Evolutionary conservation across 1,284 basidiomycete species (phyloP).

Genomic region (Coriolopsis trogii): DNA sequence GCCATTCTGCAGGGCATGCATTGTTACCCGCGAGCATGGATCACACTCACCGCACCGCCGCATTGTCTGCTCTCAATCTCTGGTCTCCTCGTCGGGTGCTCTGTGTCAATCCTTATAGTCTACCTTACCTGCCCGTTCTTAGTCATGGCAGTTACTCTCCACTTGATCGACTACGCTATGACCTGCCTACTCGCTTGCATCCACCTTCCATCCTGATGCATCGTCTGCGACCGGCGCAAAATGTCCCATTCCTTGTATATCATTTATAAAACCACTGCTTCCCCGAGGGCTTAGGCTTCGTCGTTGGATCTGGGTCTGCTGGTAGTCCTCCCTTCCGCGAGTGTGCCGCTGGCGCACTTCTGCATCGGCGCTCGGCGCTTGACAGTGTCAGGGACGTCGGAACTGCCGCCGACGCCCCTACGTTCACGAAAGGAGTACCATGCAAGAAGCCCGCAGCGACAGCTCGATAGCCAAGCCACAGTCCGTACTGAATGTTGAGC

Average conservation of each 20-base stretch:
- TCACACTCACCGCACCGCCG: slow-evolving; percentile 3
- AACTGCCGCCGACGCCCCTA: too few species aligned
- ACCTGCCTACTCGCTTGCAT: slow-evolving; percentile 15
- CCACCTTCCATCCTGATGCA: slow-evolving; percentile 5
- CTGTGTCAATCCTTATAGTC: slow-evolving; percentile 8
- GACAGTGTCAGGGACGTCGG: too few species aligned
- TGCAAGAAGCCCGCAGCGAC: too few species aligned
- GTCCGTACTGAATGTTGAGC: too few species aligned
- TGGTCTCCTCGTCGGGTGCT: background rate
- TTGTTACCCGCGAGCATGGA: slow-evolving; percentile 1
- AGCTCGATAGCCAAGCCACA: too few species aligned
- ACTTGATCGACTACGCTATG: slow-evolving; percentile 23
- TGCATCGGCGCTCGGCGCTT: too few species aligned
- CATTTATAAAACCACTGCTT: slow-evolving; percentile 20
- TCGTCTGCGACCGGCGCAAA: slow-evolving; percentile 12
- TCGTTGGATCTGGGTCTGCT: slow-evolving; percentile 3
- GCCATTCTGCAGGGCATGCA: slow-evolving; percentile 6
- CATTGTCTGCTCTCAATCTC: slow-evolving; percentile 20
- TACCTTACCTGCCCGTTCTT: slow-evolving; percentile 16
- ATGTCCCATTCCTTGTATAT: slow-evolving; percentile 21
- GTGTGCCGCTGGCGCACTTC: too few species aligned
- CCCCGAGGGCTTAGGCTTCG: slow-evolving; percentile 12
- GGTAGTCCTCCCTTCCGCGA: slow-evolving; percentile 2
- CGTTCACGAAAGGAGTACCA: too few species aligned
- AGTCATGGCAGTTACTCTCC: slow-evolving; percentile 12